Conservation (phyloP, 192 early-diverging fungal species). For the Thamnidium elegans region DNA sequence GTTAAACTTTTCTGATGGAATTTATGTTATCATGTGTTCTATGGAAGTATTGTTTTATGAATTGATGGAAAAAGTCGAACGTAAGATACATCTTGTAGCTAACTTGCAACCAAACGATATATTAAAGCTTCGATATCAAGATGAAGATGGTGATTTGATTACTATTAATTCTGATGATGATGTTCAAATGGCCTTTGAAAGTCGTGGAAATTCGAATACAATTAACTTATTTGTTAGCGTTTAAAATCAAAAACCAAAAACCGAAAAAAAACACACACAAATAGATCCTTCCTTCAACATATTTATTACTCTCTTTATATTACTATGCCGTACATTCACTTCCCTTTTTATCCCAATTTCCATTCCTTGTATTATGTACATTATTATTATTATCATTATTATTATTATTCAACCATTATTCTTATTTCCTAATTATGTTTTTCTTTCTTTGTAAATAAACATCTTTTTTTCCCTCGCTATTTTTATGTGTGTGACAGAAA, state of each 20-base stretch:
- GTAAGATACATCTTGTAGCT: constrained; percentile 84
- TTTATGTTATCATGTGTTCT: constrained; percentile 87
- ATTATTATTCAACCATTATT: too few species aligned
- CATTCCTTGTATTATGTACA: too few species aligned
- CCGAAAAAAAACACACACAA: too few species aligned
- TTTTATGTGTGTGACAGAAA: too few species aligned
- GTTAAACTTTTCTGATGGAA: constrained; percentile 84
- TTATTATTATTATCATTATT: too few species aligned
- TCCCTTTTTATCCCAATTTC: too few species aligned
- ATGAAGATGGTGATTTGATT: constrained; percentile 92
- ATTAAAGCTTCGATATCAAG: constrained; percentile 82
- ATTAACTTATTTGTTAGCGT: constrained; percentile 54
- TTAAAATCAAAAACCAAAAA: not conserved
- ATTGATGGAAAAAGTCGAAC: constrained; percentile 77
- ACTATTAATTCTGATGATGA: constrained; percentile 88
- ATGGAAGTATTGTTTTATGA: constrained; percentile 72
- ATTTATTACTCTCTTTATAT: too few species aligned
- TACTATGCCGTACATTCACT: too few species aligned
- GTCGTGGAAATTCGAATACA: constrained; percentile 39
- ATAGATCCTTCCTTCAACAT: too few species aligned
- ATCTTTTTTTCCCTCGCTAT: too few species aligned
- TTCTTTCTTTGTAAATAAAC: too few species aligned
- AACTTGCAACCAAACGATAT: constrained; percentile 53
- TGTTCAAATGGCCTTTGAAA: constrained; percentile 89
- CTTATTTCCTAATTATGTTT: too few species aligned